Evolutionary conservation across 2,329 filamentous ascomycete genomes (phyloP).

Genomic region (Penicillium paneum): DNA sequence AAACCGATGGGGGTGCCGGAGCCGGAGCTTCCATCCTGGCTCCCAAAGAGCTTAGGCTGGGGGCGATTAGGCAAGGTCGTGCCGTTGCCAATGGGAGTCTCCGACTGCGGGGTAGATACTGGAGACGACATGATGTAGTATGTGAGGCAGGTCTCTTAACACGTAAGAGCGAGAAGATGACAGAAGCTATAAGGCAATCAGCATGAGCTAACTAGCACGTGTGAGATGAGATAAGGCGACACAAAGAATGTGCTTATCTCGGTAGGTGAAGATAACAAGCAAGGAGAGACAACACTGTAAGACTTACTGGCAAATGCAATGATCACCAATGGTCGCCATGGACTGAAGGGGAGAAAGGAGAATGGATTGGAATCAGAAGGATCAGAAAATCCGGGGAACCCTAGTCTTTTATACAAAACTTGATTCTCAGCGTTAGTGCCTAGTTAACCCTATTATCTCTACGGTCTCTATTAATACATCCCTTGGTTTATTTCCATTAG

Average conservation of each 20-base stretch:
- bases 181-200: slow-evolving; percentile 13
- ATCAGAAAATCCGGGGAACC: slow-evolving; percentile 24
- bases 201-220: slow-evolving; percentile 10
- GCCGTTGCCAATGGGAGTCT: slow-evolving; percentile 25
- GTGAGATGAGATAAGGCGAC: slow-evolving; percentile 9
- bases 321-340: slow-evolving; percentile 25
- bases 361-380: background rate
- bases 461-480: background rate
- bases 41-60: slow-evolving; percentile 32
- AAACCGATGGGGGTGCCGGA: slow-evolving; percentile 43
- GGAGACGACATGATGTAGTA: slow-evolving; percentile 32
- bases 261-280: slow-evolving; percentile 11
- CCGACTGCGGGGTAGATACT: slow-evolving; percentile 26
- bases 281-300: slow-evolving; percentile 6
- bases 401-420: slow-evolving; percentile 13
- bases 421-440: background rate
- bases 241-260: slow-evolving; percentile 17
- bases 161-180: slow-evolving; percentile 12
- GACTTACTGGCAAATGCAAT: slow-evolving; percentile 5
- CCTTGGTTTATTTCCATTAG: background rate
- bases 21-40: slow-evolving; percentile 37
- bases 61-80: slow-evolving; percentile 26
- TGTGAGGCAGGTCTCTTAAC: slow-evolving; percentile 17
- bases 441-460: background rate
- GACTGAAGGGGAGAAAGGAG: slow-evolving; percentile 10